phyloP scores from a whole-genome alignment of 345 rosid species.

The Salix exigua region DNA sequence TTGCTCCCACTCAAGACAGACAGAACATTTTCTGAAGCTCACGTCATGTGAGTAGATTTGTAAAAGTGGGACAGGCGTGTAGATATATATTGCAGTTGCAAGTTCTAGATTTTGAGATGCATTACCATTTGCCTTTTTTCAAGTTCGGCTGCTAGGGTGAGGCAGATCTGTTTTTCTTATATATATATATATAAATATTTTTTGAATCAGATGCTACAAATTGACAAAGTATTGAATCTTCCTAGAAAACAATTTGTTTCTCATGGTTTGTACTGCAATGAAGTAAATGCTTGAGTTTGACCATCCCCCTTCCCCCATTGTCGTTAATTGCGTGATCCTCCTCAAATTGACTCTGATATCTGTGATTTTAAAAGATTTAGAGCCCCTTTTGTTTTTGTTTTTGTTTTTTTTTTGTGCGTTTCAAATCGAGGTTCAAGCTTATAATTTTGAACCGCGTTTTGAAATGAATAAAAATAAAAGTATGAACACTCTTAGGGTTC shows the following conservation, averaged over 20 bases:
- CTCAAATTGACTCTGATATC: too few species aligned
- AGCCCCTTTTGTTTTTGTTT: too few species aligned
- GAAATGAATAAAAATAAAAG: too few species aligned
- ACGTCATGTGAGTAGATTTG: constrained; percentile 4
- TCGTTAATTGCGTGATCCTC: background rate
- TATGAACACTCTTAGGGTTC: too few species aligned
- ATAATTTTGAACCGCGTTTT: too few species aligned
- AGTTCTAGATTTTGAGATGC: constrained; percentile 10
- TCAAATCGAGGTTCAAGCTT: too few species aligned
- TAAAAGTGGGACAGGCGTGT: constrained; percentile 10
- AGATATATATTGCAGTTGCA: constrained; percentile 16
- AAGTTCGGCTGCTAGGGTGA: background rate
- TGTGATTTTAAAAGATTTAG: too few species aligned
- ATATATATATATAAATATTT: too few species aligned
- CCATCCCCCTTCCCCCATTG: background rate
- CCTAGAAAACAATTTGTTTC: background rate
- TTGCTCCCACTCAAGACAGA: background rate
- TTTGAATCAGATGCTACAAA: background rate
- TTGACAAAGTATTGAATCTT: background rate
- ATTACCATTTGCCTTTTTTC: background rate
- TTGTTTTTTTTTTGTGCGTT: too few species aligned
- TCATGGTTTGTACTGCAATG: background rate
- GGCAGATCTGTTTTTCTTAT: background rate
- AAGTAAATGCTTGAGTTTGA: background rate
- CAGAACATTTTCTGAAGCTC: constrained; percentile 9